Conservation (phyloP, 2,329 filamentous ascomycete genomes). For the Claviceps purpurea region DNA sequence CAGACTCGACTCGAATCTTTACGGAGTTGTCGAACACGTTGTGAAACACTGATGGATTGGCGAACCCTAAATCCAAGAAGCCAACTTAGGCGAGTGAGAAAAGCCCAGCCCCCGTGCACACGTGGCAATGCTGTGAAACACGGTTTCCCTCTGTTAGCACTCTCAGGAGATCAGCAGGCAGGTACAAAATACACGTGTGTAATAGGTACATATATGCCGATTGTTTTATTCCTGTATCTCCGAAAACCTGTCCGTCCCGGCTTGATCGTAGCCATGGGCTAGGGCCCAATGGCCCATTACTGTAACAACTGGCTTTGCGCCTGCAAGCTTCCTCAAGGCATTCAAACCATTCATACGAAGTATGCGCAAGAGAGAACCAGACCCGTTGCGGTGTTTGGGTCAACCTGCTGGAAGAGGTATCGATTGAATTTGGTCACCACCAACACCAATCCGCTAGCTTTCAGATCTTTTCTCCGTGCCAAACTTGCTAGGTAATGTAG, state of each 20-base stretch:
- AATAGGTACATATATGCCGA: no score
- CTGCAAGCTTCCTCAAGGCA: not conserved
- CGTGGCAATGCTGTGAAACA: not conserved
- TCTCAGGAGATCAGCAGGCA: not conserved
- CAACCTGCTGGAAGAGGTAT: not conserved
- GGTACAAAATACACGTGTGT: not conserved
- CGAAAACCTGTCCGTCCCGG: no score
- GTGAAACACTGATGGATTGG: constrained; percentile 1
- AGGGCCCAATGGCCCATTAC: no score
- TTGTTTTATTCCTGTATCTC: no score
- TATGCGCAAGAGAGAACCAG: not conserved
- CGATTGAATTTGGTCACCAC: not conserved
- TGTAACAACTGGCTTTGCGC: not conserved
- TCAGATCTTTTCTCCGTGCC: not conserved
- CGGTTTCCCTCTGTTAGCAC: not conserved
- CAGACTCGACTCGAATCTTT: not conserved
- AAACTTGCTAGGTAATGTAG: no score
- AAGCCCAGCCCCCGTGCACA: not conserved
- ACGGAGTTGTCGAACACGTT: not conserved
- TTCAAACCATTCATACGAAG: not conserved
- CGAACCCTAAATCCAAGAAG: not conserved
- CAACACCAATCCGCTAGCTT: not conserved
- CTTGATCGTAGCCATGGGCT: no score
- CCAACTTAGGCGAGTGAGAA: not conserved
- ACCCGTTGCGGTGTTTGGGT: not conserved